Evolutionary conservation across 2,329 filamentous ascomycete species (phyloP).

Genomic region (Botrytis medusae): DNA sequence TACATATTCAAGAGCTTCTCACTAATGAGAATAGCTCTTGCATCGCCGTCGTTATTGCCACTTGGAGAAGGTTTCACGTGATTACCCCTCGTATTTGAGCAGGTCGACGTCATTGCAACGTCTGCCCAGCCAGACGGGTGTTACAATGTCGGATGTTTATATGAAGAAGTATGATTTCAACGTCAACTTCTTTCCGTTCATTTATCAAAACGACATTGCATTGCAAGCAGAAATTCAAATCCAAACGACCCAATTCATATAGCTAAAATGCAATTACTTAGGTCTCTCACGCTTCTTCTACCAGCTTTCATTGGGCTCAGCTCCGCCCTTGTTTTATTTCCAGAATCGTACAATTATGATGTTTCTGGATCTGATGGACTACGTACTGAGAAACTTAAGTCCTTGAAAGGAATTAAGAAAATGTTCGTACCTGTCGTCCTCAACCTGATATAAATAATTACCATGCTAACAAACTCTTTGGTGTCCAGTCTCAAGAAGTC

Average conservation of each 20-base stretch:
- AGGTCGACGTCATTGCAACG: conserved; percentile 7
- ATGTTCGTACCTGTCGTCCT: neutral
- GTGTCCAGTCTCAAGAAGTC: conserved; percentile 2
- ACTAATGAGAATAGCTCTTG: neutral
- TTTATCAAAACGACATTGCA: neutral
- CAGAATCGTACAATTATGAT: conserved; percentile 3
- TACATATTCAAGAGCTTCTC: neutral
- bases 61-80: neutral
- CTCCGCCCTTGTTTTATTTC: neutral
- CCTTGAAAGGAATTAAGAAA: neutral
- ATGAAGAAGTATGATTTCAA: neutral
- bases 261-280: neutral
- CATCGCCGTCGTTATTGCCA: neutral
- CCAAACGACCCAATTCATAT: neutral
- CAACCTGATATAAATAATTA: neutral
- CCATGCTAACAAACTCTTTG: neutral
- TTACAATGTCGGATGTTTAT: neutral
- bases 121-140: conserved; percentile 9
- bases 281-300: neutral
- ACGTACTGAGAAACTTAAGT: neutral
- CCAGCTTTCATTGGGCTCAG: neutral
- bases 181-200: neutral
- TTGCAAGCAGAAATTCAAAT: neutral
- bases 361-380: neutral
- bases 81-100: conserved; percentile 10